phyloP scores from a whole-genome alignment of 1,139 yeast genomes.

The Debaryomycetaceae sp. region DNA sequence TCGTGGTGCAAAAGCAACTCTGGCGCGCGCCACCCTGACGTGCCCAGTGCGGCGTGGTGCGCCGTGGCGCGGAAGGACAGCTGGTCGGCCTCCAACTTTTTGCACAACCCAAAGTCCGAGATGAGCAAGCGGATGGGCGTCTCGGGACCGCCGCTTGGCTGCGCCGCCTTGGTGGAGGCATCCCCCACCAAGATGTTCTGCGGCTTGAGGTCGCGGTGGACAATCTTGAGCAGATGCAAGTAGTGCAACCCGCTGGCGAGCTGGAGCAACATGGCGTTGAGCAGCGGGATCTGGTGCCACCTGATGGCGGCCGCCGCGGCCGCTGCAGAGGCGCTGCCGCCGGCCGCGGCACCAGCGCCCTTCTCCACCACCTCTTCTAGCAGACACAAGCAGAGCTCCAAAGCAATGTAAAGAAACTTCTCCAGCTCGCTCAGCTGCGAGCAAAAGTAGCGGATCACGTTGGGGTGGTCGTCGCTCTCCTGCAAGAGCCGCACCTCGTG shows the following conservation, averaged over 20 bases:
- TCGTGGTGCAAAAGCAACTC: conserved; percentile 60
- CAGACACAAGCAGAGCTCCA: conserved; percentile 87
- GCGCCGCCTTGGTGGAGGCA: conserved; percentile 28
- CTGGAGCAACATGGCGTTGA: conserved; percentile 61
- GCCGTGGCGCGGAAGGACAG: conserved; percentile 91
- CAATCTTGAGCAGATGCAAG: conserved; percentile 85
- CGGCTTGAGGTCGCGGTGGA: conserved; percentile 93
- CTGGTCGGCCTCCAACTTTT: conserved; percentile 85
- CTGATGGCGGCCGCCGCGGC: conserved; percentile 30
- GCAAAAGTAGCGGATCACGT: conserved; percentile 88
- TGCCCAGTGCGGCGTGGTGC: conserved; percentile 87
- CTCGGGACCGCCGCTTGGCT: conserved; percentile 11
- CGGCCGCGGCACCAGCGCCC: background rate
- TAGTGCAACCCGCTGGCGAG: conserved; percentile 83
- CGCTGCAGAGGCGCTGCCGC: background rate
- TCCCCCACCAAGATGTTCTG: conserved; percentile 89
- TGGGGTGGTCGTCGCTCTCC: conserved; percentile 95
- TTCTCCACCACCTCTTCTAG: conserved; percentile 78
- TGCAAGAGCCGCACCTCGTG: conserved; percentile 85
- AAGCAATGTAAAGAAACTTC: conserved; percentile 84
- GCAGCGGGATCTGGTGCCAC: conserved; percentile 5
- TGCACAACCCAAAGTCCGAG: conserved; percentile 94
- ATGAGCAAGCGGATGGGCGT: conserved; percentile 59
- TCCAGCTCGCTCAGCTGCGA: conserved; percentile 73
- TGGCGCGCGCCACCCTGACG: conserved; percentile 98